Evolutionary conservation across 768 basidiomycete genomes (phyloP), one percentile per base, ranked within the genome.

Genomic region (Mycena kentingensis): DNA sequence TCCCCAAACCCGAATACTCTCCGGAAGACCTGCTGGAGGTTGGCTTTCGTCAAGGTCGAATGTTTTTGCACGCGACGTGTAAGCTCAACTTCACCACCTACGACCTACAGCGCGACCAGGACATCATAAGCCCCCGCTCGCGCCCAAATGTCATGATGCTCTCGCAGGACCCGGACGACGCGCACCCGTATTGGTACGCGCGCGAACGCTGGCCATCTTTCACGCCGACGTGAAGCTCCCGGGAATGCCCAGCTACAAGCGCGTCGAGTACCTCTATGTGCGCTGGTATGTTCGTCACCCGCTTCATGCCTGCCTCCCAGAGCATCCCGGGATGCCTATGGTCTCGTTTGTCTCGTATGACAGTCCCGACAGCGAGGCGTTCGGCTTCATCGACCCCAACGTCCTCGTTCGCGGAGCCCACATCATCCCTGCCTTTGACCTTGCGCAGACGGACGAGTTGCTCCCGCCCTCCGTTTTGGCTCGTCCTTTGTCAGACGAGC

Each of bases 371-470:
- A 12, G 12, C 8, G 41, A 42, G 5, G 63, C 68, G 3, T 77
- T 76, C 44, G 65, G 74, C 0, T 78, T 78, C 31, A n/a, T 78
- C 0, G 63, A 75, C 51, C 77, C 76, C 0, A 37, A 44, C 0
- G 44, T 54, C 0, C 61, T 77, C 7, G 57, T 77, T 21, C 55
- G 67, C 1, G 67, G 57, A 0, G 59, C 51, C 0, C 72, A 77
- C 50, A 50, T 76, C 1, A 69, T 77, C 8, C 76, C 73, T 0
- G 69, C 52, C 0, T 77, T 72, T 44, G 12, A 15, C 2, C n/a
- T 41, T 37, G 49, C 43, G 0, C 15, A n/a, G 4, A 65, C 63
- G 3, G 52, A 55, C 0, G 37, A 36, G 16, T n/a, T 55, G 3
- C 29, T 51, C 1, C 25, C 24, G 5, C 45, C 55, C 3, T 41